These are phyloP conservation scores for Botrytis deweyae DNA, from an alignment of 2,329 filamentous ascomycete genomes.

Conservation along the genomic window DNA sequence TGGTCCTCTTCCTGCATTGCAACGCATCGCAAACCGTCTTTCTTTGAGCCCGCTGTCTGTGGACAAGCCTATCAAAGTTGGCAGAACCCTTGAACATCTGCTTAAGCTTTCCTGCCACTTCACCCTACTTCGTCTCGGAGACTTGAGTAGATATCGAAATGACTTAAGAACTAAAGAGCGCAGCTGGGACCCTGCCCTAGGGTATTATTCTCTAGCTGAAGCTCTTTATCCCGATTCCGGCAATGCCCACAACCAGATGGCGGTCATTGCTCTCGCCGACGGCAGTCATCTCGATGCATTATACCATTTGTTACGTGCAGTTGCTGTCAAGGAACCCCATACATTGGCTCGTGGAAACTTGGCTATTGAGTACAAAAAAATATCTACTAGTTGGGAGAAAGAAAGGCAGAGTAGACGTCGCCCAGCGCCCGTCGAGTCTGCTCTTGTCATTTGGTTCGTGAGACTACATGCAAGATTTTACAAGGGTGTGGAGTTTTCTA, in stretches of 20 bases:
- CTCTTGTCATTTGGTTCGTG: slow-evolving; percentile 78
- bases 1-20: slow-evolving; percentile 38
- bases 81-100: slow-evolving; percentile 39
- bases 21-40: slow-evolving; percentile 37
- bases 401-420: slow-evolving; percentile 44
- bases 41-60: slow-evolving; percentile 33
- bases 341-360: slow-evolving; percentile 74
- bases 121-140: slow-evolving; percentile 82
- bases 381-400: slow-evolving; percentile 56
- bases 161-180: slow-evolving; percentile 68
- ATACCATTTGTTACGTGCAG: slow-evolving; percentile 85
- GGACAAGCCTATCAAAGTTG: slow-evolving; percentile 31
- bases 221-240: slow-evolving; percentile 77
- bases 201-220: slow-evolving; percentile 81
- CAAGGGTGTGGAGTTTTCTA: slow-evolving; percentile 70
- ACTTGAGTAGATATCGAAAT: slow-evolving; percentile 81
- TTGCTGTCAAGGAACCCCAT: slow-evolving; percentile 72
- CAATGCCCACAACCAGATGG: slow-evolving; percentile 84
- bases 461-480: slow-evolving; percentile 83
- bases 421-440: slow-evolving; percentile 44
- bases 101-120: slow-evolving; percentile 76
- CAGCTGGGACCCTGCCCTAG: slow-evolving; percentile 75
- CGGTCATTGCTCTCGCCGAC: slow-evolving; percentile 77
- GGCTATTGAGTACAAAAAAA: slow-evolving; percentile 73
- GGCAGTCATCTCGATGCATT: slow-evolving; percentile 79